phyloP scores from a whole-genome alignment of 169 alveolate species.

The Plasmodium falciparum region DNA sequence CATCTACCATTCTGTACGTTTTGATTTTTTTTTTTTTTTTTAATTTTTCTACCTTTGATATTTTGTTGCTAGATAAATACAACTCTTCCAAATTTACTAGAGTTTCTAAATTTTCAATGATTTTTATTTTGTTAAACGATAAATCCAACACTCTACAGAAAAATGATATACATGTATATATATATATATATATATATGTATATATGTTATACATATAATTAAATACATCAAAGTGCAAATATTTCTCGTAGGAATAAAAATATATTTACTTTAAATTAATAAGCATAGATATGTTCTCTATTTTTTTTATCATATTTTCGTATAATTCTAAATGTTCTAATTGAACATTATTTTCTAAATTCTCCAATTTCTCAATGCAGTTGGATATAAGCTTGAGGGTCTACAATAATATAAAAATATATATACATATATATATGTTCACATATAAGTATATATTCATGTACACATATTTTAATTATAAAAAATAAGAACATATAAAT shows the following conservation, averaged over 20 bases:
- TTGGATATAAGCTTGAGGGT: slow-evolving; percentile 86
- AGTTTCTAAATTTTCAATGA: slow-evolving; percentile 81
- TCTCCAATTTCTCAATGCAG: slow-evolving; percentile 85
- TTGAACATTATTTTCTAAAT: slow-evolving; percentile 78
- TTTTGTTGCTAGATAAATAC: slow-evolving; percentile 88
- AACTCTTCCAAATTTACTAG: slow-evolving; percentile 86
- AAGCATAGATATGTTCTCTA: slow-evolving; percentile 86
- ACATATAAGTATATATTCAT: not conserved
- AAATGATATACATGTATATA: not conserved
- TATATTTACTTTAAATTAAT: slow-evolving; percentile 81
- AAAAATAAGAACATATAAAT: not conserved
- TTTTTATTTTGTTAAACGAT: slow-evolving; percentile 84
- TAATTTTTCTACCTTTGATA: slow-evolving; percentile 79
- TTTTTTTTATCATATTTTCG: slow-evolving; percentile 84
- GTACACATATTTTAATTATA: not conserved
- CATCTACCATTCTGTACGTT: not conserved
- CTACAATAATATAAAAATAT: slow-evolving; percentile 20
- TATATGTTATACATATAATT: not conserved
- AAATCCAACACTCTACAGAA: slow-evolving; percentile 82
- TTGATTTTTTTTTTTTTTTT: not conserved
- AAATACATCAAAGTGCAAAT: slow-evolving; percentile 2
- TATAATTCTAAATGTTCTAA: slow-evolving; percentile 87
- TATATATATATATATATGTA: not conserved
- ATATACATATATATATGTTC: too few relatives aligned
- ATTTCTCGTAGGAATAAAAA: not conserved